Evolutionary conservation across 257 asterid genomes (phyloP).

Genomic region (Cynanchum wilfordii): DNA sequence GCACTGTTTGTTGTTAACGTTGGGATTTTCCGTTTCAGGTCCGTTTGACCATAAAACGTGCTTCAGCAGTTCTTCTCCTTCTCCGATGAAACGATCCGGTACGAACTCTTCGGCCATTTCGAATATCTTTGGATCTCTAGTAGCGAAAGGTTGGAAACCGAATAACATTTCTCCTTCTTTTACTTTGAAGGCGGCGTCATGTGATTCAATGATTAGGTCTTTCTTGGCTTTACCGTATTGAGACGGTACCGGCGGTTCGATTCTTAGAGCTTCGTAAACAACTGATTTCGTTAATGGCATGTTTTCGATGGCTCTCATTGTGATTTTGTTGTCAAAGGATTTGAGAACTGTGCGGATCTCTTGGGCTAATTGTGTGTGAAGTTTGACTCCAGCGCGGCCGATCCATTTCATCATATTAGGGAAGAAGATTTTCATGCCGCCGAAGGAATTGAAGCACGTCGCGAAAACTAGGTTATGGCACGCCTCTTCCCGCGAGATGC

Average conservation of each 20-base stretch:
- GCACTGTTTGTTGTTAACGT: conserved; percentile 61
- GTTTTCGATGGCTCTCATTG: conserved; percentile 57
- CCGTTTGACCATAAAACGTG: conserved; percentile 91
- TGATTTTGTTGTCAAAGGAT: conserved; percentile 38
- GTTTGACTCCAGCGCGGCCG: conserved; percentile 58
- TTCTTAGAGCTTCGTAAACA: conserved; percentile 63
- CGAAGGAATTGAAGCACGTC: conserved; percentile 79
- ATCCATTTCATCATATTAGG: conserved; percentile 76
- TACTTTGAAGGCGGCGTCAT: conserved; percentile 61
- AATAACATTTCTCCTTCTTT: conserved; percentile 65
- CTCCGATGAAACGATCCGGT: conserved; percentile 60
- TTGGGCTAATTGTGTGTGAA: conserved; percentile 49
- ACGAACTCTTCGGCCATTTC: conserved; percentile 78
- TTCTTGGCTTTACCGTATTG: conserved; percentile 70
- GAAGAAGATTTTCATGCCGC: conserved; percentile 72
- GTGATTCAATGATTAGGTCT: conserved; percentile 62
- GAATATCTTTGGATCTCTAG: conserved; percentile 67
- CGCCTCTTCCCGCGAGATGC: conserved; percentile 65
- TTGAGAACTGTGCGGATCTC: conserved; percentile 59
- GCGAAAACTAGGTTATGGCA: conserved; percentile 70
- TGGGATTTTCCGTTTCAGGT: conserved; percentile 55
- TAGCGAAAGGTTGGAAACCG: conserved; percentile 88
- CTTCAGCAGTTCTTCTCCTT: conserved; percentile 56
- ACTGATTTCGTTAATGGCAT: conserved; percentile 83
- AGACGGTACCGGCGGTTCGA: conserved; percentile 75